phyloP scores from a whole-genome alignment of 139 green algal species.

The Micractinium conductrix region DNA sequence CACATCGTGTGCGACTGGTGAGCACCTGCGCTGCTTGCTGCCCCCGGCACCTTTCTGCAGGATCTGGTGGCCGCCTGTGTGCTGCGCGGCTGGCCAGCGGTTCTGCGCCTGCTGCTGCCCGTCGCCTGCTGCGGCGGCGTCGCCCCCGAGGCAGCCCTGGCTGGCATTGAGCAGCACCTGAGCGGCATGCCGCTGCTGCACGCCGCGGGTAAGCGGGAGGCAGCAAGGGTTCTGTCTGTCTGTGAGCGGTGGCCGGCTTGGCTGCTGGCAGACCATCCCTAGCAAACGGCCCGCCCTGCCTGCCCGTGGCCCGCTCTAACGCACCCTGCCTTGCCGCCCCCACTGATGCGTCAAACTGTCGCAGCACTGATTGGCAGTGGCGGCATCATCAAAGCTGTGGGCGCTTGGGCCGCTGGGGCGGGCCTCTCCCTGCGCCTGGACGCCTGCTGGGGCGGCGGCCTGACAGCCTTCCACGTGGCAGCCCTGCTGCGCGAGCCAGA shows the following conservation, averaged over 20 bases:
- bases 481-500: conserved; percentile 22
- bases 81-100: conserved; percentile 19
- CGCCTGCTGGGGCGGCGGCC: neutral
- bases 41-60: neutral
- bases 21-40: neutral
- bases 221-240: neutral
- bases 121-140: neutral
- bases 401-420: conserved; percentile 9
- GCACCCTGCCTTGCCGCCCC: neutral
- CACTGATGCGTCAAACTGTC: too few relatives aligned
- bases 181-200: conserved; percentile 16
- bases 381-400: neutral
- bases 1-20: neutral
- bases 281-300: neutral
- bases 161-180: neutral
- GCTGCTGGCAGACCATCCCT: neutral
- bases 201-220: conserved; percentile 4
- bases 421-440: neutral
- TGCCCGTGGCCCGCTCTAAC: neutral
- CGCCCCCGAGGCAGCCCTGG: neutral
- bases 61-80: conserved; percentile 24
- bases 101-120: conserved; percentile 28
- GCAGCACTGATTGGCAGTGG: conserved; percentile 17
- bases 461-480: conserved; percentile 28
- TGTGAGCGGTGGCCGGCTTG: neutral